These are phyloP conservation scores for Beauveria bassiana DNA, from an alignment of 2,329 filamentous ascomycete genomes.

Conservation along the genomic window DNA sequence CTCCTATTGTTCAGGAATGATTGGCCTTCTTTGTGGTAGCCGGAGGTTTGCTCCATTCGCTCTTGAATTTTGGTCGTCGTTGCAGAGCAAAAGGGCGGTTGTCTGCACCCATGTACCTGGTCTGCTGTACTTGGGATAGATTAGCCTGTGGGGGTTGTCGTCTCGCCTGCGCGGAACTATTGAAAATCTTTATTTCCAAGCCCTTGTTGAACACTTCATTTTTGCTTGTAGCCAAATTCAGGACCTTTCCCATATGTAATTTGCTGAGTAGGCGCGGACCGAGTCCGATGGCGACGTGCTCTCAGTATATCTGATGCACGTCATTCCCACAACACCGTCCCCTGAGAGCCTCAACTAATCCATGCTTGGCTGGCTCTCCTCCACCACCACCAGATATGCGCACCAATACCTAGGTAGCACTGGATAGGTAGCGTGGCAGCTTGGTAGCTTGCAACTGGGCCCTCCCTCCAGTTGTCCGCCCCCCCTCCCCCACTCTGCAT, in stretches of 20 bases:
- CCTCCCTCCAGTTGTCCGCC: not conserved
- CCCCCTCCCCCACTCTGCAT: not conserved
- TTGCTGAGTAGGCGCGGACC: too few species aligned
- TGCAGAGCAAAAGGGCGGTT: too few species aligned
- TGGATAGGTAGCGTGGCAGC: too few species aligned
- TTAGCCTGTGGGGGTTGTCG: not conserved
- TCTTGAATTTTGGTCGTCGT: not conserved
- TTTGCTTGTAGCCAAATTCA: too few species aligned
- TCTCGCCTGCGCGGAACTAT: too few species aligned
- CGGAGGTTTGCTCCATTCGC: not conserved
- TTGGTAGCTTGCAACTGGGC: not conserved
- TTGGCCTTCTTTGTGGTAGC: too few species aligned
- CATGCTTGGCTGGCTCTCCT: not conserved
- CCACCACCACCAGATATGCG: too few species aligned
- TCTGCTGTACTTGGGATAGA: not conserved
- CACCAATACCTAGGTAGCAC: too few species aligned
- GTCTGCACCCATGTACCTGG: not conserved
- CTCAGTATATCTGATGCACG: slow-evolving; percentile 8
- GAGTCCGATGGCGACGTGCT: not conserved
- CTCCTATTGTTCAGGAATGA: not conserved
- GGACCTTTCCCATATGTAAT: too few species aligned
- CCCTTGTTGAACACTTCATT: too few species aligned
- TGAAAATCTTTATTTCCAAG: too few species aligned
- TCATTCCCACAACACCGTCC: not conserved
- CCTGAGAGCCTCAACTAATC: not conserved